Base-by-base conservation (phyloP, 164 flowering plant species). In the Buxus sempervirens region DNA sequence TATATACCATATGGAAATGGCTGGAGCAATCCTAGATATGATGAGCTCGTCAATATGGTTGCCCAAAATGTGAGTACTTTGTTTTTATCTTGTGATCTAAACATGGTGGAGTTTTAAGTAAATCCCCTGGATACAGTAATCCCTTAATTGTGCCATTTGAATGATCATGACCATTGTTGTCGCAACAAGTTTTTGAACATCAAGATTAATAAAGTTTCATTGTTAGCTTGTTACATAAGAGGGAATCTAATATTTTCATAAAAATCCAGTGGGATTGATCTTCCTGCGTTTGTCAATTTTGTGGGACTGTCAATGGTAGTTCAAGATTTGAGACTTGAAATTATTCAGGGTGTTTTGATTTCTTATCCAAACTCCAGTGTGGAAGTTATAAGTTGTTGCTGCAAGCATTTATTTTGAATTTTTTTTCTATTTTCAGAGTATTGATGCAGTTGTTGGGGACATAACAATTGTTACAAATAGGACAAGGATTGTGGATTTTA, bases 391-490 rank as follows among this genome's bases (percentile, higher is more conserved):
- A 24, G 49, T 5, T 32, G 38, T 38, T 66, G 32, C 22, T 66
- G 32, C 22, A 55, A 1, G 53, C 38, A 14, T 55, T 63, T 73
- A 19, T 45, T 67, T 71, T 64, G 23, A 15, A 28, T 41, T 23
- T 25, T 72, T 66, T 57, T 16, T 59, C 32, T 48, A 64, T 72
- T 42, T 72, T 65, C 90, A 94, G 98, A 77, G 72, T 15, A 85
- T 60, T 77, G 98, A 94, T 90, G 97, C 96, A 55, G 96, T 83
- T 64, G 89, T 94, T 74, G 98, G 98, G 15, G 98, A 94, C 68
- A 65, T 94, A 21, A 84, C 97, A 6, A 91, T 94, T 68, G 74
- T 72, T 15, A 88, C 98, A 70, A 87, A 89, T 70, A 79, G 98
- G 75, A 91, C 96, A 54, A 84, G 76, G 70, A 78, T 88, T 65